phyloP scores from a whole-genome alignment of 345 rosid species.

The Arabis alpina region DNA sequence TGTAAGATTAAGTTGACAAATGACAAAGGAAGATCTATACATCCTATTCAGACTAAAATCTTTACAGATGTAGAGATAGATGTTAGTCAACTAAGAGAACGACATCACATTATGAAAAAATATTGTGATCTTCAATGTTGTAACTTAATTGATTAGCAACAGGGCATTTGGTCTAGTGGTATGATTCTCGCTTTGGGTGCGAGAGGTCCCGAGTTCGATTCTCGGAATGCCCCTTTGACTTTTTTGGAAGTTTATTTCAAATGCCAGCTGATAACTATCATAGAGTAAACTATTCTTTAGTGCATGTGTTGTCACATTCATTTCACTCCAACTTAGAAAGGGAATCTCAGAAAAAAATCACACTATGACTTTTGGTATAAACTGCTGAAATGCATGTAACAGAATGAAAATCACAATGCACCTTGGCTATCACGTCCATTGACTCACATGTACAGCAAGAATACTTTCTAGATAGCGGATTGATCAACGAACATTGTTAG shows the following conservation, averaged over 20 bases:
- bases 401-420: conserved; percentile 17
- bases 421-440: conserved; percentile 17
- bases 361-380: neutral
- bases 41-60: no score
- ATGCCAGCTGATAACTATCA: neutral
- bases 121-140: no score
- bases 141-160: no score
- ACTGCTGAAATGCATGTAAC: neutral
- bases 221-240: conserved; percentile 60
- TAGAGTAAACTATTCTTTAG: neutral
- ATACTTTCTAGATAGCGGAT: neutral
- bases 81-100: no score
- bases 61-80: no score
- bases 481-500: neutral
- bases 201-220: conserved; percentile 71
- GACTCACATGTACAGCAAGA: conserved; percentile 1
- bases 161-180: conserved; percentile 50
- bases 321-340: neutral
- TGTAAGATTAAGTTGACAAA: no score
- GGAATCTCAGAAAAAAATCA: no score
- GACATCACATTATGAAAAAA: no score
- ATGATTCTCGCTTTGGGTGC: conserved; percentile 80
- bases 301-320: neutral
- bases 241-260: neutral
- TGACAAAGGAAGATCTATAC: no score